Evolutionary conservation across 768 basidiomycete genomes (phyloP).

Genomic region (Rhizopogon rudus): DNA sequence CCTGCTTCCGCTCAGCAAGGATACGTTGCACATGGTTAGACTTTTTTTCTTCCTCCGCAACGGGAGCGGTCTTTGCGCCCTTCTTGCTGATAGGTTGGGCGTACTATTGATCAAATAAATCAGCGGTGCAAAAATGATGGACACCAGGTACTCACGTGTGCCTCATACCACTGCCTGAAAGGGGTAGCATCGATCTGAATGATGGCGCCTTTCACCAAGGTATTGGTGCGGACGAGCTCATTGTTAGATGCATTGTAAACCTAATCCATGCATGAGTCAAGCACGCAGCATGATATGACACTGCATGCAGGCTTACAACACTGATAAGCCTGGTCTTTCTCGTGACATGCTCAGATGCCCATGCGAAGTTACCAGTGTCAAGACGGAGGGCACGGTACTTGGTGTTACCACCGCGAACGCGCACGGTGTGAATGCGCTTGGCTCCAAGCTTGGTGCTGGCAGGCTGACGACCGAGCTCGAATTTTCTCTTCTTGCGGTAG

Average conservation of each 20-base stretch:
- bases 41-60: slow-evolving; percentile 66
- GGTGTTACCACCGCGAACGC: slow-evolving; percentile 91
- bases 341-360: slow-evolving; percentile 93
- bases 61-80: slow-evolving; percentile 57
- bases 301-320: slow-evolving; percentile 61
- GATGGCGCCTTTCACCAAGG: slow-evolving; percentile 94
- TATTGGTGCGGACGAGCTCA: slow-evolving; percentile 99
- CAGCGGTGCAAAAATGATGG: not conserved
- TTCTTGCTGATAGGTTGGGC: slow-evolving; percentile 93
- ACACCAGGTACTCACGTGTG: slow-evolving; percentile 65
- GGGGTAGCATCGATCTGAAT: slow-evolving; percentile 98
- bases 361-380: slow-evolving; percentile 96
- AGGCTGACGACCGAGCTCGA: slow-evolving; percentile 97
- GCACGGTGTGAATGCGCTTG: slow-evolving; percentile 94
- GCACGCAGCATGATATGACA: not conserved
- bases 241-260: slow-evolving; percentile 99
- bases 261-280: slow-evolving; percentile 33
- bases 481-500: slow-evolving; percentile 99
- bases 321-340: slow-evolving; percentile 94
- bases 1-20: slow-evolving; percentile 88
- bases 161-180: slow-evolving; percentile 99
- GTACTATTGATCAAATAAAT: slow-evolving; percentile 50
- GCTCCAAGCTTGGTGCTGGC: slow-evolving; percentile 95
- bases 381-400: slow-evolving; percentile 97
- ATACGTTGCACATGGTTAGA: slow-evolving; percentile 89